Conservation (phyloP, 352 stramenopile genomes). For the Phytophthora litchii region DNA sequence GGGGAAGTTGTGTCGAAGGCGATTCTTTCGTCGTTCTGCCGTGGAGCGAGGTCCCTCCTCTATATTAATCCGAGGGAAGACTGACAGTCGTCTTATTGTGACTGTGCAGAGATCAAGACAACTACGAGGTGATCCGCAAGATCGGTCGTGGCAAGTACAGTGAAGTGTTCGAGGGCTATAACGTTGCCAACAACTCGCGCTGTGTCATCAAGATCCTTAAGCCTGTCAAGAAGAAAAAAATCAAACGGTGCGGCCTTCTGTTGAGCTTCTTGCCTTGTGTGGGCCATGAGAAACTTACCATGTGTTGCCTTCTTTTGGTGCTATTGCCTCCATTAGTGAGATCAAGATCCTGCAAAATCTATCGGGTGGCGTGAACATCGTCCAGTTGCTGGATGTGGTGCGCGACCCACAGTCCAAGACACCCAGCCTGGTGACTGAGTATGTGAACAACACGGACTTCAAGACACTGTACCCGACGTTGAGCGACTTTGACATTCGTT, state of each 20-base stretch:
- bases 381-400: conserved; percentile 99
- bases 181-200: conserved; percentile 95
- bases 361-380: conserved; percentile 98
- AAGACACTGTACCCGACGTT: conserved; percentile 99
- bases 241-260: conserved; percentile 87
- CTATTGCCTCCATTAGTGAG: conserved; percentile 60
- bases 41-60: not conserved
- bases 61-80: conserved; percentile 3
- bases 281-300: conserved; percentile 13
- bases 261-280: not conserved
- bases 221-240: conserved; percentile 99
- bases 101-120: conserved; percentile 93
- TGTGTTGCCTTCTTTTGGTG: conserved; percentile 6
- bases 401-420: conserved; percentile 99
- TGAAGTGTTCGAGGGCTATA: conserved; percentile 98
- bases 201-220: conserved; percentile 99
- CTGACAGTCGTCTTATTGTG: conserved; percentile 18
- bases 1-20: not conserved
- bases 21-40: not conserved
- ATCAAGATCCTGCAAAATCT: conserved; percentile 99
- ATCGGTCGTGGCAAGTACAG: conserved; percentile 99
- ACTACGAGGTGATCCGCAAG: conserved; percentile 99
- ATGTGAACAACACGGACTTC: conserved; percentile 99
- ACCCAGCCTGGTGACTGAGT: conserved; percentile 97
- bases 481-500: conserved; percentile 98